Evolutionary conservation across 495 filamentous ascomycete genomes (phyloP), one percentile per base, ranked within the genome.

Genomic region (Opeltia flavorubescens): DNA sequence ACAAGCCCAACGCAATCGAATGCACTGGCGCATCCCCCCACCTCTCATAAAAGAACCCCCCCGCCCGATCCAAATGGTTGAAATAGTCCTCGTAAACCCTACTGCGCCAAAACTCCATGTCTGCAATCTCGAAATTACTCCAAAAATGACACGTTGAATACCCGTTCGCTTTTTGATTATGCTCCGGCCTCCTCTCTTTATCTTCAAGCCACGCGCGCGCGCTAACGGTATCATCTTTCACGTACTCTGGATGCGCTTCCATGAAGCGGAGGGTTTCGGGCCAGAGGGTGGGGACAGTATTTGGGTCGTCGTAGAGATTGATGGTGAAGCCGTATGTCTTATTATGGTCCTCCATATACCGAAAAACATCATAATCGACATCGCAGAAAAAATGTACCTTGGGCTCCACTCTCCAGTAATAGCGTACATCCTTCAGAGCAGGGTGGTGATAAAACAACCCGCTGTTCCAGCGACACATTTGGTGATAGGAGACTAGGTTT

Each of bases 131-230:
- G 58, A 99, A 99, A 66, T 99, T 99, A 49, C 79, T 87, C 93
- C 93, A 99, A 71, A 99, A 99, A 65, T 99, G 93, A 62, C 93
- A 99, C n/a, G 93, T 98, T 9, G 84, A 91, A 70, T 95, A 96
- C 28, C 89, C 89, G 50, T 89, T 79, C 23, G 86, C 88, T 33
- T 77, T 74, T 17, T 66, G 50, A 55, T 82, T 84, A 62, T 95
- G 84, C 15, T 86, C 74, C 6, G 93, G 91, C 40, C 93, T 75
- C 43, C 77, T 72, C 35, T 70, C 61, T 31, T 74, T 76, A 57
- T 99, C 91, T 13, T 77, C 81, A 55, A 99, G 61, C 89, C 91
- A 99, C 13, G 71, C 65, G 69, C 84, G 74, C 58, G 94, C 87
- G 61, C 85, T 94, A 63, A 94, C 86, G 39, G 79, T 65, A 51